Conservation (phyloP, 345 rosid species). For the Gossypium ekmanianum region DNA sequence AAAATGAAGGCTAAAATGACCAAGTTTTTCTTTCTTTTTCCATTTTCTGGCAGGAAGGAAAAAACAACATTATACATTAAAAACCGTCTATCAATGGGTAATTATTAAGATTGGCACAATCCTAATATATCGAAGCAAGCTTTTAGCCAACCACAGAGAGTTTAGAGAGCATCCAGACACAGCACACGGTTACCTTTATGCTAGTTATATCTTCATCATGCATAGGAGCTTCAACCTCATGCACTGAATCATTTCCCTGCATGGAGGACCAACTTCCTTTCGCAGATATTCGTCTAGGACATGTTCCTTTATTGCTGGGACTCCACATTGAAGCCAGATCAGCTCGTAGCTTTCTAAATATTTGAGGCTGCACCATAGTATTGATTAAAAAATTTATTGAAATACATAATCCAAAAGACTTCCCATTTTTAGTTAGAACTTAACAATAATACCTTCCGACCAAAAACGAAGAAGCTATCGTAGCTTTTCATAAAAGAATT, state of each 20-base stretch:
- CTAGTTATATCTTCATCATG: slow-evolving; percentile 33
- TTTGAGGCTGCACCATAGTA: slow-evolving; percentile 50
- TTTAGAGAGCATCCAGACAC: not conserved
- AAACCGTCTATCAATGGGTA: not conserved
- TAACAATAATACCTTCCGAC: not conserved
- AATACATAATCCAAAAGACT: not conserved
- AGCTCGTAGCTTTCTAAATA: slow-evolving; percentile 55
- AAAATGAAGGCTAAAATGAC: not conserved
- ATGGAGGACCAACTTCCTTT: slow-evolving; percentile 25
- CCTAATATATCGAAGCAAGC: not conserved
- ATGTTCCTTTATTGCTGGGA: slow-evolving; percentile 38
- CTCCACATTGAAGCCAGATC: slow-evolving; percentile 75
- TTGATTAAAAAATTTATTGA: not conserved
- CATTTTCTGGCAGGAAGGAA: not conserved
- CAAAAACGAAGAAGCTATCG: not conserved
- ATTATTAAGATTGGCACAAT: not conserved
- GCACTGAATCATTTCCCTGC: slow-evolving; percentile 25
- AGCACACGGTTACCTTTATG: slow-evolving; percentile 40
- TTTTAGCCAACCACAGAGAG: not conserved
- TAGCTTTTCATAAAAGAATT: not conserved
- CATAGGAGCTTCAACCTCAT: slow-evolving; percentile 16
- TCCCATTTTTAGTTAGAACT: not conserved
- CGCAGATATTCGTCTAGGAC: slow-evolving; percentile 39
- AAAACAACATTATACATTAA: not conserved
- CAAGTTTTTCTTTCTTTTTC: not conserved